Evolutionary conservation across 805 yeast species (phyloP), one percentile per base, ranked within the genome.

Genomic region (Hanseniaspora meyeri): DNA sequence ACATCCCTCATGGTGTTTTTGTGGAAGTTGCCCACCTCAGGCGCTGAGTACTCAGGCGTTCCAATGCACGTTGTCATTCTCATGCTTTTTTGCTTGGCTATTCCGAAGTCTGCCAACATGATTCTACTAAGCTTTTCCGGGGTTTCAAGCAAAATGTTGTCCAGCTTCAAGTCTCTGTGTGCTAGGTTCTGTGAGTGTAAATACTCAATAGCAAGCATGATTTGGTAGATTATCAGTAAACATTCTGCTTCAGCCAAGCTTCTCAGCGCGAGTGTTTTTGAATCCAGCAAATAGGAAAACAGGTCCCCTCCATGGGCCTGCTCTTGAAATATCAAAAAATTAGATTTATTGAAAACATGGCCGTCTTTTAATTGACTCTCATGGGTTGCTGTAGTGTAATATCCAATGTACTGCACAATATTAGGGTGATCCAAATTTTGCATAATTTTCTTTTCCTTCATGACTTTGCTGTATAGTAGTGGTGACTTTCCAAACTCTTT

Each of bases 41-140:
- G 89, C 0, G 89, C 88, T 57, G 82, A 76, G 62, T 83, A 83
- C 63, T 83, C 88, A 0, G 83, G 81, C 0, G 88, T 83, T 2
- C 83, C 83, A 0, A 77, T 82, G 0, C 77, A 70, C 0, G 83
- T 75, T 43, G 70, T 72, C 72, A 77, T 74, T 55, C 80, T 66
- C 29, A 39, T 27, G 14, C 61, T 61, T 16, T 67, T 62, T 19
- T 46, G 20, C 61, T 71, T 74, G 2, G 80, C 78, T 42, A 76
- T 75, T 0, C 90, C 90, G 68, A 85, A 84, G 67, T 85, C 91
- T 10, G 86, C 85, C 27, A 84, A 64, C 1, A 80, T 75, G 40
- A 84, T 66, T 59, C 75, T 73, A 0, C 84, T 70, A 48, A 75
- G 75, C 2, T 79, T 78, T 24, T 73, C 69, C 7, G 85, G 83